A percentile compares a stretch with the other conserved stretches of the same genome.
These are phyloP conservation scores for Phytophthora tubulina DNA, from an alignment of 352 stramenopile genomes.

Conservation along the genomic window DNA sequence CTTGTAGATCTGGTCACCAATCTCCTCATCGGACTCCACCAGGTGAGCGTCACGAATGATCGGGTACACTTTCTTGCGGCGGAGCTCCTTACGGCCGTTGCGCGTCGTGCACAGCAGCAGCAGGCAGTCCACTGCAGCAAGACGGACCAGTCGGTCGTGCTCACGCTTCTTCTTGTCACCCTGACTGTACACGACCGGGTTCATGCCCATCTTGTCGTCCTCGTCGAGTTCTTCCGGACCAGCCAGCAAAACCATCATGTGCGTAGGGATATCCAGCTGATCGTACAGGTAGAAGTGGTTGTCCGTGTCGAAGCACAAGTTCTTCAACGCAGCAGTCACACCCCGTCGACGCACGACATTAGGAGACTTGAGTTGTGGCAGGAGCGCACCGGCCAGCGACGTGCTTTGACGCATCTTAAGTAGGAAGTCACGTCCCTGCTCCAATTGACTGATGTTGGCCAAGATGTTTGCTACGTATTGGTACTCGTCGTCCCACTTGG, in stretches of 20 bases:
- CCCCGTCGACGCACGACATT: conserved; percentile 86
- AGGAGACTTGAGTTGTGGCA: conserved; percentile 83
- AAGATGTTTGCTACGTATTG: conserved; percentile 90
- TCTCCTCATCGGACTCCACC: conserved; percentile 81
- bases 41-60: conserved; percentile 88
- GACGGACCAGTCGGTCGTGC: conserved; percentile 74
- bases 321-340: conserved; percentile 73
- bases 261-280: conserved; percentile 82
- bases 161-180: conserved; percentile 89
- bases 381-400: conserved; percentile 68
- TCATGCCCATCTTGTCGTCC: conserved; percentile 86
- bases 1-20: conserved; percentile 91
- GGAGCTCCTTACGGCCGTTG: conserved; percentile 81
- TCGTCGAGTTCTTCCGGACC: conserved; percentile 80
- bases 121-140: conserved; percentile 77
- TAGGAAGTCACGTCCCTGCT: conserved; percentile 81
- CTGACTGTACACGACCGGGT: conserved; percentile 77
- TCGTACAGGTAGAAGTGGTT: conserved; percentile 92
- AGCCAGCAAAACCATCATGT: conserved; percentile 79
- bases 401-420: conserved; percentile 77
- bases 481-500: conserved; percentile 90
- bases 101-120: conserved; percentile 83
- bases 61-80: conserved; percentile 88
- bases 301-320: conserved; percentile 90
- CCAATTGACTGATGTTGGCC: conserved; percentile 86